Percentiles rank a stretch among this genome's conserved stretches.
Conservation (phyloP, 1,139 yeast species). For the Hanseniaspora sp. region DNA sequence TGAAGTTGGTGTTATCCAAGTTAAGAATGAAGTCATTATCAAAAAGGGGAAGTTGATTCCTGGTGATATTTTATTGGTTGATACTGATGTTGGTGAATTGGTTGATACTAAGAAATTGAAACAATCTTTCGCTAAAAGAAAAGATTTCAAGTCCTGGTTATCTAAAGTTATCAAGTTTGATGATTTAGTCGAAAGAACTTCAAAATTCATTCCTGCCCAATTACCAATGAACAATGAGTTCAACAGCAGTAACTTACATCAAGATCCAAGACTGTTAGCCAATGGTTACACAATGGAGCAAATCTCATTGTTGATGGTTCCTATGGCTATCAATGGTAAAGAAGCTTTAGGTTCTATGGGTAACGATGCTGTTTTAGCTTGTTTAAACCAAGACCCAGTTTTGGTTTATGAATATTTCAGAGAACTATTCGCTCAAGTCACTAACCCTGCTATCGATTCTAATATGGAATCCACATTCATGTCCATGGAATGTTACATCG, state of each 20-base stretch:
- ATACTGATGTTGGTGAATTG: conserved; percentile 81
- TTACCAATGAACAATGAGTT: conserved; percentile 16
- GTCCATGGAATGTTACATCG: conserved; percentile 93
- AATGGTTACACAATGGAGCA: conserved; percentile 93
- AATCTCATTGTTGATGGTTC: conserved; percentile 67
- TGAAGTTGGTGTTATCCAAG: conserved; percentile 92
- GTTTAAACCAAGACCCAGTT: conserved; percentile 86
- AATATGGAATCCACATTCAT: conserved; percentile 92
- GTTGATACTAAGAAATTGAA: conserved; percentile 90
- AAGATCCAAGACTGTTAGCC: conserved; percentile 74
- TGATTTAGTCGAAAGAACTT: conserved; percentile 46
- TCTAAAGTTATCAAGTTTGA: conserved; percentile 74
- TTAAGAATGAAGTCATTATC: conserved; percentile 69
- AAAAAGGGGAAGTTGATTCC: conserved; percentile 93
- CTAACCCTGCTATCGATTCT: conserved; percentile 98
- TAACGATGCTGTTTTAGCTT: conserved; percentile 93
- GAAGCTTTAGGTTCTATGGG: conserved; percentile 98
- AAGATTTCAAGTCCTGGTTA: conserved; percentile 90
- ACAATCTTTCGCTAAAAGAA: conserved; percentile 65
- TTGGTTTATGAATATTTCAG: conserved; percentile 87
- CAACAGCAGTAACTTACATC: conserved; percentile 40
- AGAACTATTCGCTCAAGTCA: conserved; percentile 94
- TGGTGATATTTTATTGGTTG: conserved; percentile 91
- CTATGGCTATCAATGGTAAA: conserved; percentile 86
- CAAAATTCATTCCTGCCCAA: conserved; percentile 25